phyloP scores from a whole-genome alignment of 1,139 yeast genomes.

The Pichia sp. region DNA sequence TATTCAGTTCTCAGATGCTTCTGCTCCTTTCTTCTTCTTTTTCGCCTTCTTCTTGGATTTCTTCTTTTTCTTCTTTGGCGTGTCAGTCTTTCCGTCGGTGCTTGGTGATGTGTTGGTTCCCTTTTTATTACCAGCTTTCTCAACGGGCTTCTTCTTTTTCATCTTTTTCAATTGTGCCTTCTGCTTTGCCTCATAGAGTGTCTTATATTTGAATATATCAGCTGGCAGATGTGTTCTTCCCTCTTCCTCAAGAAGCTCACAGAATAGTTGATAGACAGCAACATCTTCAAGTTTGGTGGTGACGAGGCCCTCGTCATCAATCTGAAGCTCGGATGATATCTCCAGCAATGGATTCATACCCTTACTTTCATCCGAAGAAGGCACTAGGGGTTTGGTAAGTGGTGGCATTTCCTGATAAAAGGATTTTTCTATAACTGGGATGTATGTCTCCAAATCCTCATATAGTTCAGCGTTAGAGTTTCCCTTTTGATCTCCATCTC shows the following conservation, averaged over 20 bases:
- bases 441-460: slow-evolving; percentile 7
- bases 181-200: slow-evolving; percentile 1
- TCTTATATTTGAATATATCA: slow-evolving; percentile 4
- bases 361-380: background rate
- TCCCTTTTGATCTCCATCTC: slow-evolving; percentile 1
- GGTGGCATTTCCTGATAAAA: slow-evolving; percentile 15
- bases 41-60: too few species aligned
- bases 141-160: slow-evolving; percentile 1
- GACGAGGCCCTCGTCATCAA: slow-evolving; percentile 1
- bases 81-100: too few species aligned
- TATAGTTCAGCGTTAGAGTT: background rate
- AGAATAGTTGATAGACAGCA: slow-evolving; percentile 4
- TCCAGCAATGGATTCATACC: background rate
- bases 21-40: too few species aligned
- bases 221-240: slow-evolving; percentile 4
- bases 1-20: too few species aligned
- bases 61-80: too few species aligned
- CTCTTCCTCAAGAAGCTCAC: slow-evolving; percentile 3
- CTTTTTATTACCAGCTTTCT: too few species aligned
- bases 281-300: slow-evolving; percentile 5
- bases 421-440: slow-evolving; percentile 17
- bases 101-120: too few species aligned
- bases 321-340: background rate
- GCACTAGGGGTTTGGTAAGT: too few species aligned
- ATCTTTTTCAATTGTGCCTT: slow-evolving; percentile 1